Evolutionary conservation across 2,329 filamentous ascomycete genomes (phyloP), one percentile per base, ranked within the genome.

Genomic region (Metarhizium guizhouense): DNA sequence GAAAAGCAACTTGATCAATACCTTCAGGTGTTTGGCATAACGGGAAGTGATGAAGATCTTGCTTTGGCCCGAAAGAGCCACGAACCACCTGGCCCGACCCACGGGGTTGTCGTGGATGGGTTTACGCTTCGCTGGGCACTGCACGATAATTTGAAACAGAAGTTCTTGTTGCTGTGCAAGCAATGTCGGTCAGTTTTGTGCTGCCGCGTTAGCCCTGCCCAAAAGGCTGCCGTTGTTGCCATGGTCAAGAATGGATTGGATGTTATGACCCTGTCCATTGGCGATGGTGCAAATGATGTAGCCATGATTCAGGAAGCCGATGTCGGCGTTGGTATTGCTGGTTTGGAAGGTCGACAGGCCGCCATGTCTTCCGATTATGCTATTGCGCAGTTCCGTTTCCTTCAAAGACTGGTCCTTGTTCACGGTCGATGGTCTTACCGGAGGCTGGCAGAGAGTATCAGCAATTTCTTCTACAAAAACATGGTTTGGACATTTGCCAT

Each of bases 401-500:
- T 96, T 53, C 86, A 91, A 64, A 80, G 92, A 54, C 77, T 96
- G 58, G 82, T 96, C 34, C 81, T 96, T 20, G 91, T 96, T 4
- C 92, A 96, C 68, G 92, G 92, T 57, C 84, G 92, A 57, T 96
- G 92, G 90, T 96, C 91, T n/a, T 99, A 99, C 74, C 84, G 93
- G 54, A 85, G 94, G 64, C 76, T 99, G 69, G 90, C 87, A 34
- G 94, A 99, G 75, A 89, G 87, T 50, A 96, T 95, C 65, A 90
- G 91, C 70, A 99, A 99, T 71, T 99, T 99, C 80, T 99, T 99
- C 78, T 99, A 97, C 83, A 99, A 99, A 87, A 99, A 97, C 76
- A 88, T 99, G 72, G 87, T 97, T 53, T 99, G 94, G 94, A 94
- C 90, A 0, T 93, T 96, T 67, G 83, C 87, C 47, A 88, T 99